Evolutionary conservation across 2,329 filamentous ascomycete genomes (phyloP).

Genomic region (Monosporascus sp.): DNA sequence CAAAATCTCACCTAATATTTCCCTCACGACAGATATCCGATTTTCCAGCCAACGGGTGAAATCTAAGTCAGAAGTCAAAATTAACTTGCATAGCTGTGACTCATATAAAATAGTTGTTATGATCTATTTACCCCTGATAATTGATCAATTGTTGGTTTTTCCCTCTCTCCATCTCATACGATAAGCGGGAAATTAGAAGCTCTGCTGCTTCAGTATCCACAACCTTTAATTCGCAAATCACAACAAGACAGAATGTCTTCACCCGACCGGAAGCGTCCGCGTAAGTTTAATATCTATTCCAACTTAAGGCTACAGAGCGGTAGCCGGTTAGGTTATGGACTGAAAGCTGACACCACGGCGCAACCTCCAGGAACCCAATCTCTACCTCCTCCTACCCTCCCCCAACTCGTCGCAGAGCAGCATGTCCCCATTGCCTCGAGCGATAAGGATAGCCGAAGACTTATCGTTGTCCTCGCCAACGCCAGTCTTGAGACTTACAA

Average conservation of each 20-base stretch:
- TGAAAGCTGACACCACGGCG: conserved; percentile 20
- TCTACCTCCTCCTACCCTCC: conserved; percentile 83
- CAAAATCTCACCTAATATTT: too few relatives aligned
- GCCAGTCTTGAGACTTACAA: conserved; percentile 98
- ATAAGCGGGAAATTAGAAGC: too few relatives aligned
- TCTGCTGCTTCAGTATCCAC: too few relatives aligned
- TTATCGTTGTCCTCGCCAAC: conserved; percentile 96
- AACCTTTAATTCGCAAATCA: too few relatives aligned
- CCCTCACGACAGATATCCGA: too few relatives aligned
- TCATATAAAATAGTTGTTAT: too few relatives aligned
- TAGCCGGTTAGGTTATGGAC: not conserved
- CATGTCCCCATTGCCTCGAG: conserved; percentile 74
- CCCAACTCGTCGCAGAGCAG: conserved; percentile 90
- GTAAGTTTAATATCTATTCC: not conserved
- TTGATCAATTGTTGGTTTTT: too few relatives aligned
- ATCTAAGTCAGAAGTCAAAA: too few relatives aligned
- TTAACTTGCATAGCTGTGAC: too few relatives aligned
- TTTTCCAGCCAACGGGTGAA: too few relatives aligned
- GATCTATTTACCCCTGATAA: too few relatives aligned
- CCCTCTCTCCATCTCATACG: too few relatives aligned
- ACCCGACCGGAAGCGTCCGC: not conserved
- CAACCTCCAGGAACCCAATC: conserved; percentile 74
- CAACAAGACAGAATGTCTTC: not conserved
- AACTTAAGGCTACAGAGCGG: not conserved
- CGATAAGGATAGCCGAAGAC: conserved; percentile 84